Conservation (phyloP, 169 alveolate species). For the Theileria annulata region DNA sequence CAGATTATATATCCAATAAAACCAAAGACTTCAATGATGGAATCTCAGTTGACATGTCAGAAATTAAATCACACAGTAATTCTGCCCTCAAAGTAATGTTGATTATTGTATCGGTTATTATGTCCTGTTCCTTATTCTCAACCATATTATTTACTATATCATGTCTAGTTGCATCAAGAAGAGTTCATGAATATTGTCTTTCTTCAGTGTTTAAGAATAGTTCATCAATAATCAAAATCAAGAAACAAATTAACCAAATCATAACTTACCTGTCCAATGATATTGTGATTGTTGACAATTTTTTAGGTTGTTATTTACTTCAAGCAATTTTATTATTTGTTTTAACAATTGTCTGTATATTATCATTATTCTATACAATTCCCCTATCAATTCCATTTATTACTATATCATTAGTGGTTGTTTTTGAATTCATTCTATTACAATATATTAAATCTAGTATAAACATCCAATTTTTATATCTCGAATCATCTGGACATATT, state of each 20-base stretch:
- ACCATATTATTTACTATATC: not conserved
- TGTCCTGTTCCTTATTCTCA: not conserved
- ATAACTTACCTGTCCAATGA: constrained; percentile 33
- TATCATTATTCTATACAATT: constrained; percentile 40
- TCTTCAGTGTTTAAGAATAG: constrained; percentile 23
- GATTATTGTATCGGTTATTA: not conserved
- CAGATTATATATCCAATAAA: not conserved
- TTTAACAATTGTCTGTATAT: not conserved
- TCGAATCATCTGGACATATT: constrained; percentile 25
- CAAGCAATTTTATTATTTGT: constrained; percentile 1
- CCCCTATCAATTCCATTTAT: no score
- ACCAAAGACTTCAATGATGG: not conserved
- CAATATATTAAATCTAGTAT: constrained; percentile 17
- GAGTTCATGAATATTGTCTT: constrained; percentile 28
- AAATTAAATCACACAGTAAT: constrained; percentile 8
- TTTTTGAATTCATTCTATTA: constrained; percentile 1
- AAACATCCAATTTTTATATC: constrained; percentile 11
- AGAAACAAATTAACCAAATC: constrained; percentile 14
- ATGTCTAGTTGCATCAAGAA: constrained; percentile 27
- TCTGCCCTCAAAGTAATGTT: not conserved
- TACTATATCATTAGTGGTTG: not conserved
- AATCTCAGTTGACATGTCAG: constrained; percentile 2
- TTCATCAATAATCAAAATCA: not conserved
- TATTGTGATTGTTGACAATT: constrained; percentile 26
- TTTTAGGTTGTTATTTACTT: constrained; percentile 9